phyloP scores from a whole-genome alignment of 2,329 filamentous ascomycete species.

The Penicillium sp. region DNA sequence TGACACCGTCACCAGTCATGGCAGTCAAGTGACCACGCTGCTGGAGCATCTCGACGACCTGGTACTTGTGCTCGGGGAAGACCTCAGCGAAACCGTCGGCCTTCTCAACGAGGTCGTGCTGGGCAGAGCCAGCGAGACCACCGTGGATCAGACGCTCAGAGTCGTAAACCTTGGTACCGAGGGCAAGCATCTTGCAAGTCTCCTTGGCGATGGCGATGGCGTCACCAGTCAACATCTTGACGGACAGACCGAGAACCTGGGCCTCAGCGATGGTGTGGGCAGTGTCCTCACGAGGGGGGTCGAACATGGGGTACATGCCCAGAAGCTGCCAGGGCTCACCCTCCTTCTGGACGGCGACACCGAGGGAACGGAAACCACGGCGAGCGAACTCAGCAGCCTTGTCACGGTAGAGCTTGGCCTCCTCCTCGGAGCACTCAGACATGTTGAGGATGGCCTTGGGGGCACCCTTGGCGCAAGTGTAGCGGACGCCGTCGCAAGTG shows the following conservation, averaged over 20 bases:
- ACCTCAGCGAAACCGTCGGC: conserved; percentile 74
- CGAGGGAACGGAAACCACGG: conserved; percentile 77
- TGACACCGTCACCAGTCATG: conserved; percentile 77
- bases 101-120: conserved; percentile 75
- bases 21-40: conserved; percentile 72
- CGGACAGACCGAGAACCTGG: conserved; percentile 72
- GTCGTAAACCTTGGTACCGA: conserved; percentile 80
- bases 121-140: conserved; percentile 70
- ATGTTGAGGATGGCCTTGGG: conserved; percentile 74
- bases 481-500: conserved; percentile 68
- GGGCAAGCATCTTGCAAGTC: conserved; percentile 78
- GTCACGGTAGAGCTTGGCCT: conserved; percentile 66
- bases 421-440: conserved; percentile 66
- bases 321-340: conserved; percentile 72
- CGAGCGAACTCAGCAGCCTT: conserved; percentile 75
- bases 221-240: conserved; percentile 82
- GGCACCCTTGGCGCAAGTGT: conserved; percentile 75
- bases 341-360: conserved; percentile 77
- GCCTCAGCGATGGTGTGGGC: conserved; percentile 77
- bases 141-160: conserved; percentile 75
- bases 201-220: conserved; percentile 79
- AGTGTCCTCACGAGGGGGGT: conserved; percentile 74
- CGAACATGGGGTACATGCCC: conserved; percentile 78
- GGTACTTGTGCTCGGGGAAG: conserved; percentile 75
- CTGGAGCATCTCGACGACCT: conserved; percentile 74